Percentiles rank a stretch among this genome's conserved stretches.
Evolutionary conservation across 1,284 basidiomycete species (phyloP).

Genomic region (Austroboletus niveus): DNA sequence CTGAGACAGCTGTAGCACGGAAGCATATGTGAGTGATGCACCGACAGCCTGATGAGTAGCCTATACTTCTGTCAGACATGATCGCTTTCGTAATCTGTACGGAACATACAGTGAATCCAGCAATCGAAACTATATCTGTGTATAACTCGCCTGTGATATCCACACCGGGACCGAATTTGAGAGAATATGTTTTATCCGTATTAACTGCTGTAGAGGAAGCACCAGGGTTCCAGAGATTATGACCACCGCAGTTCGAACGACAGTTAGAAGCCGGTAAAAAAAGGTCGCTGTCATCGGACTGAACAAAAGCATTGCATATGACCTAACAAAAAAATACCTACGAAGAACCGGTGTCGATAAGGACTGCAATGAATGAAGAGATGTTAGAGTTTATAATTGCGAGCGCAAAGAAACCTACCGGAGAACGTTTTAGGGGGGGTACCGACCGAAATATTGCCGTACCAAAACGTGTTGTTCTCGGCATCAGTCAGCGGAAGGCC

Average conservation of each 20-base stretch:
- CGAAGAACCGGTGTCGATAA: constrained; percentile 38
- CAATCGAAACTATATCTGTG: constrained; percentile 45
- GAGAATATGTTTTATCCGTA: constrained; percentile 37
- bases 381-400: too few species aligned
- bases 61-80: constrained; percentile 7
- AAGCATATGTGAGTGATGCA: constrained; percentile 27
- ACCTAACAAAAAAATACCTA: background rate
- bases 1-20: constrained; percentile 10
- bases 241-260: constrained; percentile 29
- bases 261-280: constrained; percentile 19
- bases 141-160: constrained; percentile 50
- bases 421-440: constrained; percentile 26
- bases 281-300: constrained; percentile 12
- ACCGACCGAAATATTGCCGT: constrained; percentile 28
- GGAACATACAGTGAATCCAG: constrained; percentile 24
- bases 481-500: constrained; percentile 24
- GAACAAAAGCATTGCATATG: background rate
- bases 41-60: constrained; percentile 32
- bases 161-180: constrained; percentile 56
- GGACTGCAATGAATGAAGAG: constrained; percentile 18
- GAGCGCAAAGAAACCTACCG: constrained; percentile 5
- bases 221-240: constrained; percentile 33
- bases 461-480: constrained; percentile 20
- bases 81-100: background rate
- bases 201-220: constrained; percentile 37